Evolutionary conservation across 106 monocot genomes (phyloP).

Genomic region (Triglochin maritima): DNA sequence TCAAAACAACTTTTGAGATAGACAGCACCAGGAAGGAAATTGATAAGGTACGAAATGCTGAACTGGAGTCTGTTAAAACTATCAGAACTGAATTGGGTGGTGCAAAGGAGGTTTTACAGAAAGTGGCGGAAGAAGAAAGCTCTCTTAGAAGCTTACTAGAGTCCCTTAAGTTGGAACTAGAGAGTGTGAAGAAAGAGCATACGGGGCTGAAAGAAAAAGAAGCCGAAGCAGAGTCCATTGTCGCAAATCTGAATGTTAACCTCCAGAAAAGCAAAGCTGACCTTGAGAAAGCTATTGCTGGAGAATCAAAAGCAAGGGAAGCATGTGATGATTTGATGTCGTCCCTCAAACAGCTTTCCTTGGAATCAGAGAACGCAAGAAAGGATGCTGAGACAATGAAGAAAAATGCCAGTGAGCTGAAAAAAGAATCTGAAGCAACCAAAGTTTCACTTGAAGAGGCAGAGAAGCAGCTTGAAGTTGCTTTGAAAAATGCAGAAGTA

Average conservation of each 20-base stretch:
- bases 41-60: constrained; percentile 1
- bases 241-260: constrained; percentile 3
- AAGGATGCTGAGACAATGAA: constrained; percentile 10
- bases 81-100: constrained; percentile 16
- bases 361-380: constrained; percentile 16
- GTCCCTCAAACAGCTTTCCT: constrained; percentile 3
- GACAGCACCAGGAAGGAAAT: constrained; percentile 9
- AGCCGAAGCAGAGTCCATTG: constrained; percentile 17
- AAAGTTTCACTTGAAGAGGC: constrained; percentile 7
- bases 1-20: constrained; percentile 10
- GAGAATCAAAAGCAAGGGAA: constrained; percentile 11
- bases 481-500: constrained; percentile 14
- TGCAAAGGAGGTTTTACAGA: constrained; percentile 17
- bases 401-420: neutral
- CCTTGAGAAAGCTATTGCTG: constrained; percentile 11
- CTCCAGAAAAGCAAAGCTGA: constrained; percentile 21
- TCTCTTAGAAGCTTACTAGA: constrained; percentile 7
- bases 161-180: constrained; percentile 16
- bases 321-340: constrained; percentile 16
- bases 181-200: constrained; percentile 15
- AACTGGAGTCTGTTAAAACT: constrained; percentile 5
- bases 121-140: constrained; percentile 14
- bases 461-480: constrained; percentile 15
- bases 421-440: constrained; percentile 11
- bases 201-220: constrained; percentile 22